Evolutionary conservation across 1,139 yeast species (phyloP).

Genomic region (Zygosaccharomyces pseudobailii): DNA sequence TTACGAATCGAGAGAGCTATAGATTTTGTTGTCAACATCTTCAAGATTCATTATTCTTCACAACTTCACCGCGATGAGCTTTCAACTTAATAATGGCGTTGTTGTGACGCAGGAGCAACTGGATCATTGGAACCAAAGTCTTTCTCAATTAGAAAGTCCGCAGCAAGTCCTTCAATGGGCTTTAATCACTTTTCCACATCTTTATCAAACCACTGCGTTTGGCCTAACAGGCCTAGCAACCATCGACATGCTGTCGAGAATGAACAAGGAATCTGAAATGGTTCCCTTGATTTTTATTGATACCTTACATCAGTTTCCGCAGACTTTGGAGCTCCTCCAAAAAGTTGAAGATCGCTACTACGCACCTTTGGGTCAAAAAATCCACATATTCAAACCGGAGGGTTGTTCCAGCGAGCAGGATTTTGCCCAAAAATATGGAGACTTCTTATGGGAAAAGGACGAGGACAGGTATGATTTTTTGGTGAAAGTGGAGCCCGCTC

Average conservation of each 20-base stretch:
- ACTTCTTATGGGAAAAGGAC: slow-evolving; percentile 74
- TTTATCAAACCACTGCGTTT: slow-evolving; percentile 91
- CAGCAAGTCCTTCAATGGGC: slow-evolving; percentile 81
- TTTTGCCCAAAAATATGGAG: slow-evolving; percentile 66
- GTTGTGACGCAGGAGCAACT: slow-evolving; percentile 46
- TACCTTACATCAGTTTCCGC: slow-evolving; percentile 90
- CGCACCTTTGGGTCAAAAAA: slow-evolving; percentile 34
- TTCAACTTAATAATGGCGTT: slow-evolving; percentile 26
- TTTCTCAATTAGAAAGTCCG: slow-evolving; percentile 51
- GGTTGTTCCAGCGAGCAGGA: slow-evolving; percentile 56
- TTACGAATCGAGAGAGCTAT: neutral
- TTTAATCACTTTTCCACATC: slow-evolving; percentile 67
- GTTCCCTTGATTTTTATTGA: slow-evolving; percentile 82
- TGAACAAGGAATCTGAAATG: slow-evolving; percentile 29
- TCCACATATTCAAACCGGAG: slow-evolving; percentile 64
- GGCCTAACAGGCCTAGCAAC: slow-evolving; percentile 91
- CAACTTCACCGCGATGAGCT: slow-evolving; percentile 3
- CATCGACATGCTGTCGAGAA: slow-evolving; percentile 71
- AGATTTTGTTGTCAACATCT: neutral
- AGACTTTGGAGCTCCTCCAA: slow-evolving; percentile 73
- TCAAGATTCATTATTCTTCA: neutral
- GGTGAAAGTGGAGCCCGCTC: slow-evolving; percentile 90
- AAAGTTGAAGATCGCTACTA: slow-evolving; percentile 52
- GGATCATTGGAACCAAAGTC: slow-evolving; percentile 57
- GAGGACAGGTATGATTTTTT: slow-evolving; percentile 78